phyloP scores from a whole-genome alignment of 108 stramenopile species.

The Nitzschia sp. region DNA sequence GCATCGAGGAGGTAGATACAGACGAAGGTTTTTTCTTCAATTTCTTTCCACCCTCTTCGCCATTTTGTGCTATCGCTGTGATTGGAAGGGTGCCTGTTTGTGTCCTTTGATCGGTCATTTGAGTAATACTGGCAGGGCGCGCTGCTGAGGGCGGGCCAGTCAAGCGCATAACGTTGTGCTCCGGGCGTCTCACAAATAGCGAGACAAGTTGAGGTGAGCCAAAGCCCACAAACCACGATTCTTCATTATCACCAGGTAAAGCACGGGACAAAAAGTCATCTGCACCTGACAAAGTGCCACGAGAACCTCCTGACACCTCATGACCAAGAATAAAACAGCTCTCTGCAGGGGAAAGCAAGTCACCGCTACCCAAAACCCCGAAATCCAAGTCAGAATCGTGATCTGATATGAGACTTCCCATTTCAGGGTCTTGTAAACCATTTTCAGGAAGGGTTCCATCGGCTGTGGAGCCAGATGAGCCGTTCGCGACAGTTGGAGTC shows the following conservation, averaged over 20 bases:
- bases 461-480: background rate
- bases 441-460: background rate
- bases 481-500: background rate
- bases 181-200: conserved; percentile 22
- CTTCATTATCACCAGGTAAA: conserved; percentile 24
- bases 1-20: background rate
- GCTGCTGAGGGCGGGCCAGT: background rate
- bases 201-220: conserved; percentile 13
- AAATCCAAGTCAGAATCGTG: conserved; percentile 2
- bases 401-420: background rate
- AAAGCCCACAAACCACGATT: conserved; percentile 1
- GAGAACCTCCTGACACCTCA: conserved; percentile 2
- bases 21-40: conserved; percentile 26
- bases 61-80: background rate
- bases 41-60: conserved; percentile 28
- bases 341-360: conserved; percentile 23
- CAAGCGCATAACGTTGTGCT: background rate
- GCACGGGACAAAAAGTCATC: conserved; percentile 13
- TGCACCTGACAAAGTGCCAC: background rate
- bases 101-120: no score
- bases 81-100: background rate
- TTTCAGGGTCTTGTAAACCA: background rate
- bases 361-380: conserved; percentile 45
- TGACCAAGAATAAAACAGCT: conserved; percentile 3
- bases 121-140: background rate